Conservation (phyloP, 331 rosid genomes). For the Quercus lobata region DNA sequence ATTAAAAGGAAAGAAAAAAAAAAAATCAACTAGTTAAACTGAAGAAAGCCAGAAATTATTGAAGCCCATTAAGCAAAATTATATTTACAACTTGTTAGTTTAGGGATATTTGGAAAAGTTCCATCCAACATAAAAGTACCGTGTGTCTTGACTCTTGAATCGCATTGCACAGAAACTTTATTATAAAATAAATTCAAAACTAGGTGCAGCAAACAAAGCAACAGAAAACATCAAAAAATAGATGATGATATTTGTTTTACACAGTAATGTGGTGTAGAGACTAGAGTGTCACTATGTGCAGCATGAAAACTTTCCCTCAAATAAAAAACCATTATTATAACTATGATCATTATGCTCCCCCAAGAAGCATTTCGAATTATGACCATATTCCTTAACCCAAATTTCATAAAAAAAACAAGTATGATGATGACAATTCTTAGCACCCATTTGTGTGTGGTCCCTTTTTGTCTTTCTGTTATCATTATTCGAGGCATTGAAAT, state of each 20-base stretch:
- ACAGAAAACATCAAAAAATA: background rate
- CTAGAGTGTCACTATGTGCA: background rate
- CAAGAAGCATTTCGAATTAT: slow-evolving; percentile 8
- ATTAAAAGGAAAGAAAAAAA: too few relatives aligned
- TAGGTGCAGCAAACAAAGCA: background rate
- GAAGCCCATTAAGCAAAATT: too few relatives aligned
- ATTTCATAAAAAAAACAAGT: background rate
- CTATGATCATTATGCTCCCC: slow-evolving; percentile 11
- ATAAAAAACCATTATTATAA: background rate
- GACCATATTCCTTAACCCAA: background rate
- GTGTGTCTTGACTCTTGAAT: too few relatives aligned
- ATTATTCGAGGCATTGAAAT: background rate
- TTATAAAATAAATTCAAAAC: background rate
- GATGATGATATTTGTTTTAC: background rate
- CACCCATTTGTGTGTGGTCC: background rate
- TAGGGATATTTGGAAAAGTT: too few relatives aligned
- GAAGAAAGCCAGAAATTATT: too few relatives aligned
- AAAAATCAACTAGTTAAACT: too few relatives aligned
- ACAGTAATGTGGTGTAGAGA: background rate
- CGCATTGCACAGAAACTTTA: too few relatives aligned
- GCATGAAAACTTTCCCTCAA: background rate
- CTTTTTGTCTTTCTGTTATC: background rate
- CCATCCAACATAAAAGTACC: too few relatives aligned
- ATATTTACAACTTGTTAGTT: too few relatives aligned
- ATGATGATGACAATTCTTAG: background rate